phyloP scores from a whole-genome alignment of 2,329 filamentous ascomycete genomes.

The Sporothrix pallida region DNA sequence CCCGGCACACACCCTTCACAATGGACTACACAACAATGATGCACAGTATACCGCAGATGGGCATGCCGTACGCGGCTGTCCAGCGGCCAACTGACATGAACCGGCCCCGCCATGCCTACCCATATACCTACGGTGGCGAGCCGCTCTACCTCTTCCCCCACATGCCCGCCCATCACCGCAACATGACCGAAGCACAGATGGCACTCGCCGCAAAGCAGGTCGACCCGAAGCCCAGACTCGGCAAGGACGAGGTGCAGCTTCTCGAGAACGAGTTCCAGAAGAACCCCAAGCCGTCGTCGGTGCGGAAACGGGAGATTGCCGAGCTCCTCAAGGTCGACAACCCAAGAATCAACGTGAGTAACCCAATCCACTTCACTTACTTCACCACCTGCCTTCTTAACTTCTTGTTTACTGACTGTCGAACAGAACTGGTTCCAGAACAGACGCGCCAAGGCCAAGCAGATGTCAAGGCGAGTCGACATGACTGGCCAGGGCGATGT shows the following conservation, averaged over 20 bases:
- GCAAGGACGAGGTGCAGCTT: constrained; percentile 64
- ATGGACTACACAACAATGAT: constrained; percentile 37
- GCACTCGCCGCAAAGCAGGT: constrained; percentile 41
- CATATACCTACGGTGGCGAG: constrained; percentile 34
- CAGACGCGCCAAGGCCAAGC: constrained; percentile 67
- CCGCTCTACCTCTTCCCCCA: constrained; percentile 29
- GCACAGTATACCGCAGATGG: constrained; percentile 34
- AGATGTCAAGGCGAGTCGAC: constrained; percentile 61
- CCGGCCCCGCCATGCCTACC: constrained; percentile 27
- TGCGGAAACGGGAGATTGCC: constrained; percentile 64
- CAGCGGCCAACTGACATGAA: constrained; percentile 14
- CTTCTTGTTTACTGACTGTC: constrained; percentile 35
- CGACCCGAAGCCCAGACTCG: constrained; percentile 59
- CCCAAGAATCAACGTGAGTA: constrained; percentile 64
- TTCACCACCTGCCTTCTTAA: background rate
- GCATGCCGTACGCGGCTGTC: constrained; percentile 24
- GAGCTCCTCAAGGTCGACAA: constrained; percentile 68
- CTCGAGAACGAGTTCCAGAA: constrained; percentile 67
- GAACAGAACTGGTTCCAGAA: constrained; percentile 72
- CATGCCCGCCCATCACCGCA: constrained; percentile 37
- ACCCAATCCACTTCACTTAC: constrained; percentile 32
- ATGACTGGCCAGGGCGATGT: constrained; percentile 51
- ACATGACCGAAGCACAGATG: constrained; percentile 38
- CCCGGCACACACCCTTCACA: background rate
- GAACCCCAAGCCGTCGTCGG: constrained; percentile 69